phyloP scores from a whole-genome alignment of 768 basidiomycete species.

The Mycena polygramma region DNA sequence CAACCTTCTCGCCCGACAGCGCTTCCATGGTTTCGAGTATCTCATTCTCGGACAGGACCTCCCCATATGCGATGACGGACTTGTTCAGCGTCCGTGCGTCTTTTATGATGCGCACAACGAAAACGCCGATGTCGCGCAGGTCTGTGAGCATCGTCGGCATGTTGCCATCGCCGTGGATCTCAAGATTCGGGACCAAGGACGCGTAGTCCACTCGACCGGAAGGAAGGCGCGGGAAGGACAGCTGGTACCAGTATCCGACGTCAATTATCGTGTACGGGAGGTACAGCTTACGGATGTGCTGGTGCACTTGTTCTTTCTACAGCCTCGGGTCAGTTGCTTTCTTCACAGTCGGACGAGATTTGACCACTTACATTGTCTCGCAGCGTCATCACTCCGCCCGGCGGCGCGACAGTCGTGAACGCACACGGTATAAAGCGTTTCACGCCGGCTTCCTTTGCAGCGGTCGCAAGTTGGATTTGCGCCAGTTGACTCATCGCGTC shows the following conservation, averaged over 20 bases:
- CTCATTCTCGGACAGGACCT: slow-evolving; percentile 43
- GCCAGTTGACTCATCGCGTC: slow-evolving; percentile 17
- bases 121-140: slow-evolving; percentile 42
- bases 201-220: slow-evolving; percentile 34
- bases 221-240: slow-evolving; percentile 29
- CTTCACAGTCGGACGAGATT: too few relatives aligned
- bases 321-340: neutral
- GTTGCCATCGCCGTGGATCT: slow-evolving; percentile 39
- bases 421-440: slow-evolving; percentile 34
- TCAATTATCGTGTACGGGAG: slow-evolving; percentile 49
- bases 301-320: slow-evolving; percentile 46
- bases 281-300: slow-evolving; percentile 41
- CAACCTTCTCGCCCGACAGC: slow-evolving; percentile 42
- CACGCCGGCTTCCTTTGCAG: slow-evolving; percentile 31
- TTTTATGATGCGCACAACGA: slow-evolving; percentile 47
- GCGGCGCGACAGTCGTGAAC: slow-evolving; percentile 25
- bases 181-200: slow-evolving; percentile 3
- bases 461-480: slow-evolving; percentile 26
- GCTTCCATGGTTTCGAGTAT: slow-evolving; percentile 39
- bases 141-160: slow-evolving; percentile 41
- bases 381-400: slow-evolving; percentile 18
- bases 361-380: slow-evolving; percentile 17
- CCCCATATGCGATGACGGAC: slow-evolving; percentile 44
- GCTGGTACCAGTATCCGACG: slow-evolving; percentile 49
- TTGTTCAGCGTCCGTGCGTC: slow-evolving; percentile 49